Conservation (phyloP, 78 protist genomes). For the Guillardia theta region DNA sequence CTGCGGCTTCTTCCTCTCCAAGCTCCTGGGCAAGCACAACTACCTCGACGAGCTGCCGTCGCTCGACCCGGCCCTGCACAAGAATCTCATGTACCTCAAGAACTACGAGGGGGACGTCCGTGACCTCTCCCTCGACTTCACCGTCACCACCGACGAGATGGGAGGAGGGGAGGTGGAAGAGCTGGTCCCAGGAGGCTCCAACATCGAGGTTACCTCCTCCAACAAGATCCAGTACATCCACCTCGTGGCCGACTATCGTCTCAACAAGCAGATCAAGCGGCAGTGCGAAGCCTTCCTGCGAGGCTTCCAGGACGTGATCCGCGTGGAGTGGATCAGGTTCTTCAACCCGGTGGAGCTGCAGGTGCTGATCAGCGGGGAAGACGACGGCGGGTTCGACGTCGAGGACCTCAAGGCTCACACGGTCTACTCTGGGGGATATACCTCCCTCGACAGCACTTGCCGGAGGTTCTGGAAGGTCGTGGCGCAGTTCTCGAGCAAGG, state of each 20-base stretch:
- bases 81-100: neutral
- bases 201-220: neutral
- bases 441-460: neutral
- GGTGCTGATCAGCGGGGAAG: neutral
- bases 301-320: constrained; percentile 41
- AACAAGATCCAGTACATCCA: neutral
- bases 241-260: constrained; percentile 35
- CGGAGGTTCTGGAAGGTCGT: neutral
- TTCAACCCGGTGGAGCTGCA: constrained; percentile 6
- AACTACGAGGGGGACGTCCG: neutral
- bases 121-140: constrained; percentile 8
- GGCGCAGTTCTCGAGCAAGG: neutral
- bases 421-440: constrained; percentile 2
- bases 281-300: constrained; percentile 49
- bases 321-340: constrained; percentile 7
- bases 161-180: neutral
- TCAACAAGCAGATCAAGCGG: neutral
- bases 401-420: constrained; percentile 42
- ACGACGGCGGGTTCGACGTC: constrained; percentile 39
- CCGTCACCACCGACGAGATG: neutral
- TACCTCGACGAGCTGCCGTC: constrained; percentile 20
- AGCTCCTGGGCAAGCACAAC: constrained; percentile 7
- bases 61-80: constrained; percentile 22
- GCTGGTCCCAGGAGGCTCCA: neutral
- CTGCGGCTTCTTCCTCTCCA: constrained; percentile 35